These are phyloP conservation scores for Tubosaeta sp. DNA, from an alignment of 768 basidiomycete genomes.

Conservation along the genomic window DNA sequence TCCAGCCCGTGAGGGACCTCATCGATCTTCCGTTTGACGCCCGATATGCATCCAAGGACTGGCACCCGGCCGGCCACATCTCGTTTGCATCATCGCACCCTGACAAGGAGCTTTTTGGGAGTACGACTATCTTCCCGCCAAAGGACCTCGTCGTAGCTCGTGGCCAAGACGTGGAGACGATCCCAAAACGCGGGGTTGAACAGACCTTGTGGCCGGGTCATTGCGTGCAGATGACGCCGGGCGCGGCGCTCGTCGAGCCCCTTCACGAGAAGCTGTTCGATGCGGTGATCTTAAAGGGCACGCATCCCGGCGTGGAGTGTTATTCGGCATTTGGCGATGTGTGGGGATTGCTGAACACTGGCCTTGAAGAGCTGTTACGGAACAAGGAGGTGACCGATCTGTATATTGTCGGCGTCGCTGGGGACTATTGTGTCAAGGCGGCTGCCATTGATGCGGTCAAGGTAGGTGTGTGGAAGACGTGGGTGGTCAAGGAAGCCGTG, in stretches of 20 bases:
- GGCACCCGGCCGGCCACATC: slow-evolving; percentile 59
- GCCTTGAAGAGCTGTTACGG: slow-evolving; percentile 41
- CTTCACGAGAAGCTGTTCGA: slow-evolving; percentile 41
- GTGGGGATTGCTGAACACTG: slow-evolving; percentile 44
- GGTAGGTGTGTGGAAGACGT: slow-evolving; percentile 42
- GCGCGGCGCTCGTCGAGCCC: slow-evolving; percentile 57
- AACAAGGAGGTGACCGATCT: slow-evolving; percentile 49
- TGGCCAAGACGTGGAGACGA: slow-evolving; percentile 15
- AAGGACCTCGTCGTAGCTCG: slow-evolving; percentile 29
- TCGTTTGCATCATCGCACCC: slow-evolving; percentile 61
- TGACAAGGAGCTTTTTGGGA: slow-evolving; percentile 34
- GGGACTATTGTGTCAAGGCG: slow-evolving; percentile 72
- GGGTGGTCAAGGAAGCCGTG: slow-evolving; percentile 47
- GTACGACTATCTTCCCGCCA: slow-evolving; percentile 36
- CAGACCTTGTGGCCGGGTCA: slow-evolving; percentile 82
- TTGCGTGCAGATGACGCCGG: slow-evolving; percentile 58
- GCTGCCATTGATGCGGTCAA: slow-evolving; percentile 53
- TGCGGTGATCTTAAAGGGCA: slow-evolving; percentile 51
- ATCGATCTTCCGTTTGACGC: slow-evolving; percentile 51
- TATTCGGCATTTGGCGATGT: slow-evolving; percentile 78
- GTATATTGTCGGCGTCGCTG: slow-evolving; percentile 65
- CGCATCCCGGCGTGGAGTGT: slow-evolving; percentile 57
- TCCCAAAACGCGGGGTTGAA: slow-evolving; percentile 27
- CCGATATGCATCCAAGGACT: slow-evolving; percentile 54
- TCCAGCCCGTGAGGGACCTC: slow-evolving; percentile 54